These are phyloP conservation scores for Skeletonema menzelii DNA, from an alignment of 108 stramenopile genomes.

Conservation along the genomic window DNA sequence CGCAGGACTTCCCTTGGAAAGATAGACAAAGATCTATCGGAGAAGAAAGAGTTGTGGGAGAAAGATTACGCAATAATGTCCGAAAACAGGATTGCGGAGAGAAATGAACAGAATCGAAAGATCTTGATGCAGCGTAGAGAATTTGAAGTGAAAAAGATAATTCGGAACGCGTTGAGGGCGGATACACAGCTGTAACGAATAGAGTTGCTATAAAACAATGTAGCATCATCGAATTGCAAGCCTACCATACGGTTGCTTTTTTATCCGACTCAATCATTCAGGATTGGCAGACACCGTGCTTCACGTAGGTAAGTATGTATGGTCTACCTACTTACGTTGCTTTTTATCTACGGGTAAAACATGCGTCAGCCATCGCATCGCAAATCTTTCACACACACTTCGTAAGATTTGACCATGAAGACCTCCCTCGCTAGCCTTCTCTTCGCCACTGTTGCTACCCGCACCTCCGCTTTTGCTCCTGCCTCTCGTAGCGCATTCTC, in stretches of 20 bases:
- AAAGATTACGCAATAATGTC: constrained; percentile 19
- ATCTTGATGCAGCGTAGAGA: constrained; percentile 18
- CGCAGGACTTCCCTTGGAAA: constrained; percentile 11
- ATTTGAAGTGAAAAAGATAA: constrained; percentile 15
- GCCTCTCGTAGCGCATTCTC: not conserved
- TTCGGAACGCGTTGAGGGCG: too few relatives aligned
- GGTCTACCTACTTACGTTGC: too few relatives aligned
- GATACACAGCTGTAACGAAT: not conserved
- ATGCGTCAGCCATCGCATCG: not conserved
- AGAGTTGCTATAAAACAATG: too few relatives aligned
- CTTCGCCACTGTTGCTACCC: constrained; percentile 12
- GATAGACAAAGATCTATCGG: constrained; percentile 12
- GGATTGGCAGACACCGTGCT: too few relatives aligned
- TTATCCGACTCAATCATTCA: too few relatives aligned
- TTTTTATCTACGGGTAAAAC: not conserved
- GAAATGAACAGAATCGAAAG: not conserved
- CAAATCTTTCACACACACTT: not conserved
- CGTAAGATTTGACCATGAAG: constrained; percentile 10
- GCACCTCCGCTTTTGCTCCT: constrained; percentile 51
- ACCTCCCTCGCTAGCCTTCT: constrained; percentile 8
- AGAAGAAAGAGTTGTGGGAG: constrained; percentile 22
- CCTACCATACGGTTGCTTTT: too few relatives aligned
- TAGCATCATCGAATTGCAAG: too few relatives aligned
- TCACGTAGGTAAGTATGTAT: too few relatives aligned
- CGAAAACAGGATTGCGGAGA: constrained; percentile 18